Evolutionary conservation across 495 filamentous ascomycete genomes (phyloP).

Genomic region (Chaetomidium leptoderma): DNA sequence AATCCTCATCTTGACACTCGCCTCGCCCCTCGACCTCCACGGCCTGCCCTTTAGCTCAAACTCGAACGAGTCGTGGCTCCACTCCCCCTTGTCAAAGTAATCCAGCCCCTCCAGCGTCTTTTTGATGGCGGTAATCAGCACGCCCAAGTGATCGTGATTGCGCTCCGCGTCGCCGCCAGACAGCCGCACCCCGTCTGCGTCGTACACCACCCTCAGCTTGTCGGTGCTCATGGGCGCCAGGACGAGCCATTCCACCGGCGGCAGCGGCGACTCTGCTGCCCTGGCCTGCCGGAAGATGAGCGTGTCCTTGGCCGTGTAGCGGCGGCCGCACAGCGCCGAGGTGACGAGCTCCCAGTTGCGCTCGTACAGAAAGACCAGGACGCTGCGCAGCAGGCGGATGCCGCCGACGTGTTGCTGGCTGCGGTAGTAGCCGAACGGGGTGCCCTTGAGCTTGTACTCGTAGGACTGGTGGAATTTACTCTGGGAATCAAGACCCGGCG

Average conservation of each 20-base stretch:
- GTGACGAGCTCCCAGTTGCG: slow-evolving; percentile 20
- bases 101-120: slow-evolving; percentile 11
- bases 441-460: slow-evolving; percentile 20
- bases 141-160: slow-evolving; percentile 13
- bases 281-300: slow-evolving; percentile 16
- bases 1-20: slow-evolving; percentile 14
- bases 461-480: not conserved
- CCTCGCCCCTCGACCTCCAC: slow-evolving; percentile 13
- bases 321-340: slow-evolving; percentile 8
- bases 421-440: slow-evolving; percentile 18
- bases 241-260: slow-evolving; percentile 21
- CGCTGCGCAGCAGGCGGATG: slow-evolving; percentile 19
- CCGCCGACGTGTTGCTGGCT: slow-evolving; percentile 12
- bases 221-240: slow-evolving; percentile 5
- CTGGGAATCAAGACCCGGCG: slow-evolving; percentile 12
- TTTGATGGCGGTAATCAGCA: slow-evolving; percentile 8
- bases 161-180: not conserved
- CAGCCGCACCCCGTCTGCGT: not conserved
- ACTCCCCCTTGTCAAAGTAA: slow-evolving; percentile 13
- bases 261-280: not conserved
- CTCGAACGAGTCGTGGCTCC: slow-evolving; percentile 20
- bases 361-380: slow-evolving; percentile 21
- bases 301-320: slow-evolving; percentile 21
- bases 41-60: slow-evolving; percentile 20
- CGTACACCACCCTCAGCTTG: slow-evolving; percentile 21